Percentiles rank a stretch among this genome's conserved stretches.
phyloP scores from a whole-genome alignment of 805 yeast species.

The Hanseniaspora lachancei region DNA sequence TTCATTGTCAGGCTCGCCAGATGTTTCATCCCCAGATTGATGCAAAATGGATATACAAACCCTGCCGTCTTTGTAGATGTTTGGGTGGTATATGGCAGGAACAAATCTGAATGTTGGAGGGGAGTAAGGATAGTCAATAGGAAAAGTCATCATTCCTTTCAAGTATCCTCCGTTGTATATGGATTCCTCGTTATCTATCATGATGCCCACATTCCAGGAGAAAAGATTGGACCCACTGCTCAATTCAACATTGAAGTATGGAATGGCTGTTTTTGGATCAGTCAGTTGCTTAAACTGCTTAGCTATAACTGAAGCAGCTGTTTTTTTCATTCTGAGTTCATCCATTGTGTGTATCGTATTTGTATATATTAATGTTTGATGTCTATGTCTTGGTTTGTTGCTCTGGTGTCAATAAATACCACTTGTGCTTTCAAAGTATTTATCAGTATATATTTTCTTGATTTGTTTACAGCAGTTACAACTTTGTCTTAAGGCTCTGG shows the following conservation, averaged over 20 bases:
- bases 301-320: slow-evolving; percentile 74
- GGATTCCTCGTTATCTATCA: slow-evolving; percentile 81
- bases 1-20: slow-evolving; percentile 80
- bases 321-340: slow-evolving; percentile 25
- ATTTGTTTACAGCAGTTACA: no score
- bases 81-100: slow-evolving; percentile 89
- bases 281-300: slow-evolving; percentile 90
- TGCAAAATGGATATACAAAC: slow-evolving; percentile 87
- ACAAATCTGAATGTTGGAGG: slow-evolving; percentile 91
- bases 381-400: not conserved
- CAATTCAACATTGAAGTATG: slow-evolving; percentile 55
- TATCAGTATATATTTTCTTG: no score
- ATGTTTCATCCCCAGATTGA: slow-evolving; percentile 77
- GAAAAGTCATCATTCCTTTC: slow-evolving; percentile 88
- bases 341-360: not conserved
- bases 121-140: slow-evolving; percentile 75
- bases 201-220: slow-evolving; percentile 75
- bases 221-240: slow-evolving; percentile 48
- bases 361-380: not conserved
- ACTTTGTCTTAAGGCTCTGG: no score
- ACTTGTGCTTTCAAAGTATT: no score
- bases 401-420: not conserved
- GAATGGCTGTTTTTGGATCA: slow-evolving; percentile 74
- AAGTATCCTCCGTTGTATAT: slow-evolving; percentile 90
- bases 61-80: slow-evolving; percentile 85